Percentiles rank a stretch among this genome's conserved stretches.
Evolutionary conservation across 306 rosid genomes (phyloP).

Genomic region (Acacia acuminata): DNA sequence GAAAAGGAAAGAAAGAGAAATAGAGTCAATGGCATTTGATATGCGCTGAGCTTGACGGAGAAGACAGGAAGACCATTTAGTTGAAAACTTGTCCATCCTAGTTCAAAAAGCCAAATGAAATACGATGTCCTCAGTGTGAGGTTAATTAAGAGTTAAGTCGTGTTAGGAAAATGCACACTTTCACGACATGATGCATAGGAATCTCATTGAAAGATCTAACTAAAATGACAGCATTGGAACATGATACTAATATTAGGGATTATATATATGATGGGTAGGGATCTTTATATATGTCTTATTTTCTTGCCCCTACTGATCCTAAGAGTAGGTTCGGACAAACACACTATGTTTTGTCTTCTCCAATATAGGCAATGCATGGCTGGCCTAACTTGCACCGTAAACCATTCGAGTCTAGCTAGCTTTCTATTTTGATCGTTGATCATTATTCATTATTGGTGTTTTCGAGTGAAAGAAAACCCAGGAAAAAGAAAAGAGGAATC

Average conservation of each 20-base stretch:
- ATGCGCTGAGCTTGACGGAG: background rate
- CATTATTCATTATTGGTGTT: background rate
- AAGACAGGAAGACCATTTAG: conserved; percentile 24
- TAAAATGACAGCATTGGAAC: background rate
- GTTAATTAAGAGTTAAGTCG: conserved; percentile 3
- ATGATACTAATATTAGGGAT: background rate
- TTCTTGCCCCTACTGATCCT: background rate
- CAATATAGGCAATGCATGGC: background rate
- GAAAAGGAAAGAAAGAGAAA: background rate
- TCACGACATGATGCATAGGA: background rate
- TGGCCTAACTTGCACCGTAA: conserved; percentile 16
- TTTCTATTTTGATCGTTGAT: background rate
- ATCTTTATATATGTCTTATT: background rate
- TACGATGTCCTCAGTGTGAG: conserved; percentile 8
- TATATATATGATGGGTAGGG: background rate
- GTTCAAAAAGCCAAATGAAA: conserved; percentile 16
- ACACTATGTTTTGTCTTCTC: conserved; percentile 5
- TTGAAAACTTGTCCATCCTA: conserved; percentile 12
- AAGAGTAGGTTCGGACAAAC: background rate
- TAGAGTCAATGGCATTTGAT: conserved; percentile 30
- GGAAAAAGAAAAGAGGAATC: background rate
- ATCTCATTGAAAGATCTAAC: background rate
- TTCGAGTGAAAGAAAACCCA: background rate
- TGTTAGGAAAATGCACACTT: background rate
- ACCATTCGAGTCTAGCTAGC: background rate